Percentiles rank a stretch among this genome's conserved stretches.
Evolutionary conservation across 106 monocot genomes (phyloP).

Genomic region (Vanilla planifolia): DNA sequence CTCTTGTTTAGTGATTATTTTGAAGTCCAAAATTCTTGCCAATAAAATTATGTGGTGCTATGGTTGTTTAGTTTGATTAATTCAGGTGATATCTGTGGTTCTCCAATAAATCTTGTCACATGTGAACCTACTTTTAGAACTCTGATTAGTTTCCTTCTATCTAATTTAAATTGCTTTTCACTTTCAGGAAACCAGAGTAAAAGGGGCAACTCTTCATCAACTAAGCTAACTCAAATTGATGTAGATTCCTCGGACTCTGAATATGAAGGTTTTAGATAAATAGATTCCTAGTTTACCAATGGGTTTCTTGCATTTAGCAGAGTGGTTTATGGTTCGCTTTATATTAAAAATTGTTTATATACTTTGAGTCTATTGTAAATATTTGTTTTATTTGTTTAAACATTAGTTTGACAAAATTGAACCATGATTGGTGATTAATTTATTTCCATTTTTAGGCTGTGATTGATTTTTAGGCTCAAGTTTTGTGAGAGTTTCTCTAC

Average conservation of each 20-base stretch:
- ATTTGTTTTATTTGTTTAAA: background rate
- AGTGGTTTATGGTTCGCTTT: background rate
- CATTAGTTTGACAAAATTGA: no score
- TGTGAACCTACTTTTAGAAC: no score
- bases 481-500: background rate
- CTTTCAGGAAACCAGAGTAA: constrained; percentile 9
- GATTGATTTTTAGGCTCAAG: no score
- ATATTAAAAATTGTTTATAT: background rate
- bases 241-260: constrained; percentile 34
- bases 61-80: constrained; percentile 1
- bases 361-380: background rate
- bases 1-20: background rate
- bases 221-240: background rate
- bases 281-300: background rate
- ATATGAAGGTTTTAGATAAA: constrained; percentile 23
- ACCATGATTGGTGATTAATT: no score
- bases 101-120: no score
- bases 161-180: background rate
- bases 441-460: no score
- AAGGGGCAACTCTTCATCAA: background rate
- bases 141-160: background rate
- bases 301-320: background rate
- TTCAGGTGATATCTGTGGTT: no score
- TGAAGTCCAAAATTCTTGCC: background rate
- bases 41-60: background rate